Conservation (phyloP, 2,329 filamentous ascomycete species). For the Alternaria gansuensis region DNA sequence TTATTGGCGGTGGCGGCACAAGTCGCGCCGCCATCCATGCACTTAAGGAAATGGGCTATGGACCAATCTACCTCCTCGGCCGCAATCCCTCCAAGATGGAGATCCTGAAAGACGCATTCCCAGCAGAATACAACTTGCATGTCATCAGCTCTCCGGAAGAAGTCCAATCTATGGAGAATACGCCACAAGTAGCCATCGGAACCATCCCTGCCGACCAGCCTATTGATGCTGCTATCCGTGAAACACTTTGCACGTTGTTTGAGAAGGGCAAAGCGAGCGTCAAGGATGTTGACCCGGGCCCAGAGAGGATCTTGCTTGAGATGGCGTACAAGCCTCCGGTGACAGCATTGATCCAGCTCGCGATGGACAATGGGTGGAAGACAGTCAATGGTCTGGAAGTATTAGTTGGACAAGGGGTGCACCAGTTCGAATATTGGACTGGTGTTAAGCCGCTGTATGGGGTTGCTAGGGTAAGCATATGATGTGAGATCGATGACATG, state of each 20-base stretch:
- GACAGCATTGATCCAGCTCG: constrained; percentile 86
- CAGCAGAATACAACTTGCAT: constrained; percentile 72
- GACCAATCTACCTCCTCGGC: constrained; percentile 86
- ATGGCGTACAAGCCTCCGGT: constrained; percentile 94
- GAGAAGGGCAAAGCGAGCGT: constrained; percentile 38
- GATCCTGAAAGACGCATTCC: constrained; percentile 75
- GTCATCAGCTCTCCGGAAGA: constrained; percentile 61
- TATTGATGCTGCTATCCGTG: constrained; percentile 75
- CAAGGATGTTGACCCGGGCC: constrained; percentile 28
- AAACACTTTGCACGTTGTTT: constrained; percentile 68
- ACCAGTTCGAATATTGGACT: constrained; percentile 90
- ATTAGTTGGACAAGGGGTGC: constrained; percentile 81
- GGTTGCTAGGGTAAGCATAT: constrained; percentile 67
- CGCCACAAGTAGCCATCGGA: constrained; percentile 79
- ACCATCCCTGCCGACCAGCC: constrained; percentile 90
- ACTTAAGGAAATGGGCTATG: constrained; percentile 81
- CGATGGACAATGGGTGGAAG: constrained; percentile 78
- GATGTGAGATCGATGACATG: not conserved
- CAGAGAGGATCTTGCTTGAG: constrained; percentile 73
- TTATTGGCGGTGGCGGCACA: constrained; percentile 91
- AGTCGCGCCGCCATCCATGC: constrained; percentile 91
- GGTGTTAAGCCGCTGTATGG: constrained; percentile 77
- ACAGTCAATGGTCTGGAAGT: constrained; percentile 90
- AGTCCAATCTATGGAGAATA: constrained; percentile 56
- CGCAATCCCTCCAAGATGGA: constrained; percentile 75